Evolutionary conservation across 768 basidiomycete species (phyloP).

Genomic region (Tubosaeta sp.): DNA sequence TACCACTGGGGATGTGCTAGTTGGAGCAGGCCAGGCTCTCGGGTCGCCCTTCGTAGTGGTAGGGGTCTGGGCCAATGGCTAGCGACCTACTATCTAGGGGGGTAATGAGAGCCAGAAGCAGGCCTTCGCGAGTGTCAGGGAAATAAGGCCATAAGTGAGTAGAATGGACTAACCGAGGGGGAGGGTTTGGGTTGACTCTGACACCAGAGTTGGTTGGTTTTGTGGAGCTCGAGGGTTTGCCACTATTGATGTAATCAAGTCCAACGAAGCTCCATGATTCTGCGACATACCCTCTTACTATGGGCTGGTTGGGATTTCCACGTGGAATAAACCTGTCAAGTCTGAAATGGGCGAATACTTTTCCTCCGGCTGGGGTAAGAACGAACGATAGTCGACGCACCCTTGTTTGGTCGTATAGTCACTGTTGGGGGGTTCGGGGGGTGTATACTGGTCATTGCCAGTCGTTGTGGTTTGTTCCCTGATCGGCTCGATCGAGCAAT

Average conservation of each 20-base stretch:
- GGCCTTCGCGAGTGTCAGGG: neutral
- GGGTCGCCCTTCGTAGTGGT: too few relatives aligned
- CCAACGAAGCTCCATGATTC: neutral
- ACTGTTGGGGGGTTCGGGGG: neutral
- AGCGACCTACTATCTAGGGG: neutral
- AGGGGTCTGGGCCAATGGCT: too few relatives aligned
- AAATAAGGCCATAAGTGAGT: neutral
- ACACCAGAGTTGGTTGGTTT: neutral
- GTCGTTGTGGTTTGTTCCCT: neutral
- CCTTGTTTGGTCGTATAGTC: neutral
- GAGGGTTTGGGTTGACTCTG: neutral
- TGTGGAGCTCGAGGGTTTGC: neutral
- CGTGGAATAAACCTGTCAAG: conserved; percentile 2
- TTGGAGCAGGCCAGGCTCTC: too few relatives aligned
- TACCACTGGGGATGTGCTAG: too few relatives aligned
- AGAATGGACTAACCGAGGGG: conserved; percentile 4
- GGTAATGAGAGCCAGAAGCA: neutral
- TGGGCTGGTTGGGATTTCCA: accelerated
- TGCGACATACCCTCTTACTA: neutral
- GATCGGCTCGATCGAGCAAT: neutral
- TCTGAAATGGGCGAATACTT: neutral
- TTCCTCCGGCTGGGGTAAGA: neutral
- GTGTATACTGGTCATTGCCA: neutral
- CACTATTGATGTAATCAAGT: neutral
- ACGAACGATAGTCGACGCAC: neutral